These are phyloP conservation scores for Oenanthe javanica DNA, from an alignment of 140 eudicot genomes.

Conservation along the genomic window DNA sequence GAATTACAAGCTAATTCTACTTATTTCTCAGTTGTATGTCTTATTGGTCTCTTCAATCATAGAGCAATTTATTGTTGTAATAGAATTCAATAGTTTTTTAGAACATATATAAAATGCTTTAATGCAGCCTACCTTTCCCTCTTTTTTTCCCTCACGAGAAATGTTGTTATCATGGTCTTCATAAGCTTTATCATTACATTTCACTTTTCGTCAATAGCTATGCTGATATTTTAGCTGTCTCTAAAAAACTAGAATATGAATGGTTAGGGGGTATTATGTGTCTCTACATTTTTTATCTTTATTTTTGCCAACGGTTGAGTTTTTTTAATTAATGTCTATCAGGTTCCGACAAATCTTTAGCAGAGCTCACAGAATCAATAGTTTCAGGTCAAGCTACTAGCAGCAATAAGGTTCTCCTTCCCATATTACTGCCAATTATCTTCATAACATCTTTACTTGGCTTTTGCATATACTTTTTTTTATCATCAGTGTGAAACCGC, in stretches of 20 bases:
- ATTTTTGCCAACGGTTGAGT: neutral
- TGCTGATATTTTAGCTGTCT: neutral
- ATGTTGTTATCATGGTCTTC: neutral
- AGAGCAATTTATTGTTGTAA: neutral
- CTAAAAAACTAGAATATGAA: neutral
- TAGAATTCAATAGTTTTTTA: neutral
- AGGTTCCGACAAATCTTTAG: constrained; percentile 66
- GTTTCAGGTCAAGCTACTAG: constrained; percentile 39
- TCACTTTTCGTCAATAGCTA: neutral
- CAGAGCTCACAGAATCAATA: constrained; percentile 63
- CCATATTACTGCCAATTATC: neutral
- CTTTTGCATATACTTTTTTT: neutral
- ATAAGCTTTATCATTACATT: neutral
- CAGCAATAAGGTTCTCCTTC: constrained; percentile 35
- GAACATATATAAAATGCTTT: neutral
- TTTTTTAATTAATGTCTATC: constrained; percentile 17
- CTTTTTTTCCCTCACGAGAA: neutral
- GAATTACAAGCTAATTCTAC: neutral
- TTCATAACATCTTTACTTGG: neutral
- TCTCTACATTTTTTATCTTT: neutral
- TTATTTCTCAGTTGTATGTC: neutral
- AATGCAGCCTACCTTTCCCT: neutral
- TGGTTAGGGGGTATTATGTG: neutral
- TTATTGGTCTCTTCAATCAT: neutral
- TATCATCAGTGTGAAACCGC: neutral